Percentiles rank a stretch among this genome's conserved stretches.
Conservation (phyloP, 2,329 filamentous ascomycete genomes). For the Plenodomus lindquistii region DNA sequence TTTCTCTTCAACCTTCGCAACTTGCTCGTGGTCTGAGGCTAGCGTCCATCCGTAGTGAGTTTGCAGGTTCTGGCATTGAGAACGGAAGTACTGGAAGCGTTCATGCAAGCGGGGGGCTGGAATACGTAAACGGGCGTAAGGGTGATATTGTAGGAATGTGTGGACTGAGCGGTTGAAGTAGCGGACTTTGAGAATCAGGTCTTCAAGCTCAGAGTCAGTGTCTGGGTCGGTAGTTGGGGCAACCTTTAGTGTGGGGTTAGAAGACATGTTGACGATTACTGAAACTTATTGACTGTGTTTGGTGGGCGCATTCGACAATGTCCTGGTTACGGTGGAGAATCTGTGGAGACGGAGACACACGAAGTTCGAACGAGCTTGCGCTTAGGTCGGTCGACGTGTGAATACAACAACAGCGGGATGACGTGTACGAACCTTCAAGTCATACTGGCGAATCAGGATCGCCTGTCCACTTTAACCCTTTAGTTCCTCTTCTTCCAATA, state of each 20-base stretch:
- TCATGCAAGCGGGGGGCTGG: too few relatives aligned
- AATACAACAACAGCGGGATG: not conserved
- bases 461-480: too few relatives aligned
- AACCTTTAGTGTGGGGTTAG: not conserved
- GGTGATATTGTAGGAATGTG: too few relatives aligned
- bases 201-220: not conserved
- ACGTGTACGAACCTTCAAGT: not conserved
- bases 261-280: too few relatives aligned
- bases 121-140: not conserved
- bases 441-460: not conserved
- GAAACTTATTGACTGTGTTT: too few relatives aligned
- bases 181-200: not conserved
- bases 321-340: too few relatives aligned
- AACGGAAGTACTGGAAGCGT: not conserved
- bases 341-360: too few relatives aligned
- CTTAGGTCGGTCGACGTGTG: not conserved
- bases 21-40: slow-evolving; percentile 3
- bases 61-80: slow-evolving; percentile 1
- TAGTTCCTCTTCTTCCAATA: too few relatives aligned
- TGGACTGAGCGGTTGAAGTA: not conserved
- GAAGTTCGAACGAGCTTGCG: not conserved
- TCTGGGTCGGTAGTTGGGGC: too few relatives aligned
- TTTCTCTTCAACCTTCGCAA: not conserved
- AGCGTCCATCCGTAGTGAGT: slow-evolving; percentile 12
- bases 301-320: too few relatives aligned